A percentile compares a stretch with the other conserved stretches of the same genome.
Conservation (phyloP, 176 grass and related monocot genomes). For the Rhynchospora tenuis region DNA sequence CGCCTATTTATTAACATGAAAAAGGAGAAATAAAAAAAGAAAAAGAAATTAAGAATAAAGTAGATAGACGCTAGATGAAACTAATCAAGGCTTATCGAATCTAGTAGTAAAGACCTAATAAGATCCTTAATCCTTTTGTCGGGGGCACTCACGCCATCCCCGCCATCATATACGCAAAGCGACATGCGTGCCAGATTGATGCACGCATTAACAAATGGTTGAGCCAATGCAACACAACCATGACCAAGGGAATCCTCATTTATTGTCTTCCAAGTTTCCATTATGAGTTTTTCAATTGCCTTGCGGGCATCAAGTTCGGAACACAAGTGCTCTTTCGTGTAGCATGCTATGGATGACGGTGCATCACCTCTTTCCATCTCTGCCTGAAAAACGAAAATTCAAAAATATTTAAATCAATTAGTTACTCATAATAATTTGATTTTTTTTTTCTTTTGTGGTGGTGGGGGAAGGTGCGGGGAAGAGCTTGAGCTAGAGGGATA, state of each 20-base stretch:
- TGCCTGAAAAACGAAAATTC: not conserved
- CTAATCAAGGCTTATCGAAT: not conserved
- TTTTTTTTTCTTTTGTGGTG: not conserved
- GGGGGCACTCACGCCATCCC: not conserved
- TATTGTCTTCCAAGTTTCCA: not conserved
- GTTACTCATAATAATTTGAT: too few species aligned
- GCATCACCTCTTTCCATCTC: not conserved
- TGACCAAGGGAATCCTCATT: not conserved
- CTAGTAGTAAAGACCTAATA: not conserved
- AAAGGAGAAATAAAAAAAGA: too few species aligned
- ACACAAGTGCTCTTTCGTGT: not conserved
- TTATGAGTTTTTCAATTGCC: not conserved
- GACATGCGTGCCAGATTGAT: not conserved
- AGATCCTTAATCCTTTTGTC: not conserved
- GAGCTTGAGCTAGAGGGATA: too few species aligned
- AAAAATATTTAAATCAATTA: not conserved
- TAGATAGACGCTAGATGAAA: not conserved
- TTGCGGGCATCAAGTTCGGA: not conserved
- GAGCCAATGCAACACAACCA: not conserved
- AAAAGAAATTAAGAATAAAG: too few species aligned
- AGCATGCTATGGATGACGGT: slow-evolving; percentile 4
- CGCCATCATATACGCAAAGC: not conserved
- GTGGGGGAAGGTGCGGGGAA: not conserved
- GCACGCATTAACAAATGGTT: not conserved
- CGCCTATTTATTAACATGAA: too few species aligned